Base-by-base conservation (phyloP, 106 monocot genomes). In the Triglochin maritima region DNA sequence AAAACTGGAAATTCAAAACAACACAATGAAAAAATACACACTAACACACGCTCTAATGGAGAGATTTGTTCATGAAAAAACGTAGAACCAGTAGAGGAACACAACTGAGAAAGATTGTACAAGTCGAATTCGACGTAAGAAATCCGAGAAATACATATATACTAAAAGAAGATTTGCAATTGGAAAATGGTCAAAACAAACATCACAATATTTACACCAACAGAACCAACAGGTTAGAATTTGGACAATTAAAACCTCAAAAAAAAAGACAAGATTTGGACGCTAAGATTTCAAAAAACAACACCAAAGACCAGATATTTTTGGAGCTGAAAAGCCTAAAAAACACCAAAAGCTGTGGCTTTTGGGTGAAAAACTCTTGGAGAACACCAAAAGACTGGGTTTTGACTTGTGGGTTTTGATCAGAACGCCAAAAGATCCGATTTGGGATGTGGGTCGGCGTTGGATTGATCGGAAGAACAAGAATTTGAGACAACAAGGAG, bases 31-130 rank as follows among this genome's bases (percentile, higher is more conserved):
- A 49, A 57, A 3, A 44, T 46, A 29, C 16, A 17, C 4, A 17
- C 10, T 7, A 15, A 41, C 5, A 53, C 9, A 56, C 43, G 3
- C 8, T 13, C 17, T 62, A 56, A 17, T 3, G 11, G 29, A 49
- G 4, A 2, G 63, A 44, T 69, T 64, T 79, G 47, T 12, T 91
- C 82, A 91, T 61, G 90, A 91, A 74, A 91, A 67, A 4, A 78
- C 78, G 80, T 89, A 89, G 79, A 89, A 89, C 80, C 83, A 86
- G 85, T 89, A 86, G 67, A 89, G 83, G 64, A 86, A 81, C 2
- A 86, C 85, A 65, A 89, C 86, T 0, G 86, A 89, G 79, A 89
- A 86, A 62, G 89, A 89, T 45, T 82, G 85, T 67, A 89, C 78
- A 59, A 81, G 76, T 52, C 81, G 81, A 42, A 80, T 44, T 42